Base-by-base conservation (phyloP, 306 rosid genomes). In the Ammopiptanthus mongolicus region DNA sequence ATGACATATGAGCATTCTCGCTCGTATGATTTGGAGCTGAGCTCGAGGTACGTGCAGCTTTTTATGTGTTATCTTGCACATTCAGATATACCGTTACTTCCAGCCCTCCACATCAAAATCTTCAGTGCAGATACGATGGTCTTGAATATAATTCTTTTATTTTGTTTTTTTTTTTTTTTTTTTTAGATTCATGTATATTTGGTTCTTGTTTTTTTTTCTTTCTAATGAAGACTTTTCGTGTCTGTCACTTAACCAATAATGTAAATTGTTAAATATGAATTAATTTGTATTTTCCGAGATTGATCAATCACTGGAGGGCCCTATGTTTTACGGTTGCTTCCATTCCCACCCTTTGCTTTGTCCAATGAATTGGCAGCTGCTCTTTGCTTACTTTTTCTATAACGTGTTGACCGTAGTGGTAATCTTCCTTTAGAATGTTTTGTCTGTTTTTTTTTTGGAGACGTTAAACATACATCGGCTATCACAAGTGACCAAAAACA, bases 1-100 rank as follows among this genome's bases (percentile, higher is more conserved):
- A 68, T 76, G 59, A 73, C 82, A 19, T 75, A 75, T 70, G 79
- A 76, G 81, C 64, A 31, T 75, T 73, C 81, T 71, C 71, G 53
- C 67, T 81, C 75, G 6, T 47, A 63, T 73, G 48, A 76, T 60
- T 76, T 76, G 79, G 83, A 72, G 65, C 78, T 69, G 69, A 77
- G 78, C 55, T 72, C 69, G 77, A 78, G 86, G 79, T 67, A 12
- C 37, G 39, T 13, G 28, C 31, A 57, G 56, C 37, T 57, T 65
- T 47, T 65, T 47, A 23, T 57, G 37, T 36, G 80, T 22, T 44
- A 21, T 71, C 5, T 73, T 34, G 39, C 39, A 46, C 70, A 37
- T 69, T 75, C 67, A 39, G 50, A 47, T 65, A 71, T 57, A 66
- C 36, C 50, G 14, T 77, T 57, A 46, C 50, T 59, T 69, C 14